These are phyloP conservation scores for Suhomyces canberraensis DNA, from an alignment of 805 yeast species.

Conservation along the genomic window DNA sequence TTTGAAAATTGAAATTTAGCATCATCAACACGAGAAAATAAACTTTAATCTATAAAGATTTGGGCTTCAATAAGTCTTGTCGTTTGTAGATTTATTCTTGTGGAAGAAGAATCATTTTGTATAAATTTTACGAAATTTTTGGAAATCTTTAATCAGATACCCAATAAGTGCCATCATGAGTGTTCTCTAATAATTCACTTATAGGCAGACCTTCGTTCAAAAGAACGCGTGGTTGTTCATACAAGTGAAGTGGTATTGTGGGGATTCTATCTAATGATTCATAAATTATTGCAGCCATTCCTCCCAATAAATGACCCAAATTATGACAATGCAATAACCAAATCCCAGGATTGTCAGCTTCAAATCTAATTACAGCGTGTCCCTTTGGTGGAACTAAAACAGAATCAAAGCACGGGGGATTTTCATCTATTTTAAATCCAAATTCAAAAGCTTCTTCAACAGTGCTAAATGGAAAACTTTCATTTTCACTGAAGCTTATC, in stretches of 20 bases:
- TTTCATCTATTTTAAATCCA: slow-evolving; percentile 14
- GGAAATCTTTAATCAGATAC: too few relatives aligned
- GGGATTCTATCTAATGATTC: slow-evolving; percentile 15
- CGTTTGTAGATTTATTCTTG: too few relatives aligned
- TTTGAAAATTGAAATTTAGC: too few relatives aligned
- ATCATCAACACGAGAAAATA: too few relatives aligned
- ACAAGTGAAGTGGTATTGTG: slow-evolving; percentile 2
- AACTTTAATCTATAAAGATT: too few relatives aligned
- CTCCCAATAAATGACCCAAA: slow-evolving; percentile 30
- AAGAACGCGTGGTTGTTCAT: slow-evolving; percentile 8
- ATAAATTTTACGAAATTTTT: too few relatives aligned
- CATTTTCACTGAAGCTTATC: slow-evolving; percentile 21
- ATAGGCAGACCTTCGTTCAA: background rate
- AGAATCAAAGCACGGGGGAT: slow-evolving; percentile 26
- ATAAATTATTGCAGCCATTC: slow-evolving; percentile 24
- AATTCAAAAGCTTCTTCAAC: slow-evolving; percentile 22
- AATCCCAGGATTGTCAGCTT: slow-evolving; percentile 30
- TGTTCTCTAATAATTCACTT: background rate
- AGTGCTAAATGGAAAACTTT: slow-evolving; percentile 21
- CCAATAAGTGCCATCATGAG: too few relatives aligned
- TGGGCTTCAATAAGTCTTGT: too few relatives aligned
- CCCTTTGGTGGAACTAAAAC: slow-evolving; percentile 29
- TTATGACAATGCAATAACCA: slow-evolving; percentile 37
- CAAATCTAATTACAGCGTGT: slow-evolving; percentile 28
- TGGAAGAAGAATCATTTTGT: too few relatives aligned